A percentile compares a stretch with the other conserved stretches of the same genome.
These are phyloP conservation scores for Ampelomyces quisqualis DNA, from an alignment of 2,329 filamentous ascomycete species.

Conservation along the genomic window DNA sequence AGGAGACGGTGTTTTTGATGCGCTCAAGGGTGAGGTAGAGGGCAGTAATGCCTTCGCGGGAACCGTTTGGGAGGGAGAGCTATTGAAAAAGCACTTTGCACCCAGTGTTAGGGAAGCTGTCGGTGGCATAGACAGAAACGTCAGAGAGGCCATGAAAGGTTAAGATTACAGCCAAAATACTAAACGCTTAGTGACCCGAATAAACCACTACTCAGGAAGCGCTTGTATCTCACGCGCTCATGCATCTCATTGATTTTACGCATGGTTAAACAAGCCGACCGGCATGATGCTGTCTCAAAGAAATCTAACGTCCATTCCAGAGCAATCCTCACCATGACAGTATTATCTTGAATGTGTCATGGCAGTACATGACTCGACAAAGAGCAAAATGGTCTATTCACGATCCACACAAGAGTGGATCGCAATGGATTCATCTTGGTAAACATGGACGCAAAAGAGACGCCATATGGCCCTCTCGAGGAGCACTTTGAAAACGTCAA, in stretches of 20 bases:
- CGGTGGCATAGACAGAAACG: slow-evolving; percentile 35
- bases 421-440: slow-evolving; percentile 36
- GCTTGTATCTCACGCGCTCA: too few species aligned
- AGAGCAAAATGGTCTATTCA: slow-evolving; percentile 33
- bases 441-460: slow-evolving; percentile 30
- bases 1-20: slow-evolving; percentile 83
- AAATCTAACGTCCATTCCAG: too few species aligned
- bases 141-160: slow-evolving; percentile 31
- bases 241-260: too few species aligned
- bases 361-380: too few species aligned
- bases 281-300: too few species aligned
- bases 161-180: too few species aligned
- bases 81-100: slow-evolving; percentile 81
- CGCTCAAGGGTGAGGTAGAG: slow-evolving; percentile 70
- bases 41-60: slow-evolving; percentile 86
- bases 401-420: slow-evolving; percentile 32
- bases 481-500: slow-evolving; percentile 27
- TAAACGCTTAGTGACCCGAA: too few species aligned
- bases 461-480: slow-evolving; percentile 18
- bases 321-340: too few species aligned
- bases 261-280: too few species aligned
- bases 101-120: slow-evolving; percentile 79
- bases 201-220: too few species aligned
- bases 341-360: too few species aligned
- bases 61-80: slow-evolving; percentile 91